phyloP scores from a whole-genome alignment of 1,284 basidiomycete species.

The Flammula alnicola region DNA sequence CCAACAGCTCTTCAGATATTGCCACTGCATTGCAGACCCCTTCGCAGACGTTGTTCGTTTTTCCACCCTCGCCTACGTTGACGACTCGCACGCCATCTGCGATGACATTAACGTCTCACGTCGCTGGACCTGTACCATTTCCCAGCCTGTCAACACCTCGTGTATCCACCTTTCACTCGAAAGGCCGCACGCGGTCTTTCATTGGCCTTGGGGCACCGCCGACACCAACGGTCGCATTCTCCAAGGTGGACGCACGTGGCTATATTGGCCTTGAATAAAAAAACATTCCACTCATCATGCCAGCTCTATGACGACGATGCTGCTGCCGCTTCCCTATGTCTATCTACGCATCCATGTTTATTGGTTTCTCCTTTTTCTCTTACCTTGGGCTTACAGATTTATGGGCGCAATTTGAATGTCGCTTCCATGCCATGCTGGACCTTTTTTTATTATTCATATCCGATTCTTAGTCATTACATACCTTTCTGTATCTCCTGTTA shows the following conservation, averaged over 20 bases:
- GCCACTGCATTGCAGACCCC: conserved; percentile 28
- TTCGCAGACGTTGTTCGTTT: conserved; percentile 81
- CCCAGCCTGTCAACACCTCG: conserved; percentile 69
- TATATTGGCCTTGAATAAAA: conserved; percentile 61
- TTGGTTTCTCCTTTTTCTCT: conserved; percentile 2
- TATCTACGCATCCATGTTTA: conserved; percentile 11
- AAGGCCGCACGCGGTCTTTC: conserved; percentile 70
- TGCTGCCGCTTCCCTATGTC: neutral
- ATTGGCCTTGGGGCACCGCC: conserved; percentile 70
- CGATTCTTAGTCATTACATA: conserved; percentile 3
- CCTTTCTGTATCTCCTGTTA: conserved; percentile 10
- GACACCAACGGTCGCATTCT: conserved; percentile 81
- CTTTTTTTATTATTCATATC: conserved; percentile 19
- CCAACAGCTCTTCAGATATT: conserved; percentile 27
- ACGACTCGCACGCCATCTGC: conserved; percentile 68
- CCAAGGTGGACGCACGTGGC: conserved; percentile 79
- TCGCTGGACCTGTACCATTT: conserved; percentile 56
- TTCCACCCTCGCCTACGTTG: conserved; percentile 76
- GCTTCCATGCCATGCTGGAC: too few species aligned
- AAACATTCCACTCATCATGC: neutral
- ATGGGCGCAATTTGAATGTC: conserved; percentile 11
- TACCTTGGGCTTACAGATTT: conserved; percentile 11
- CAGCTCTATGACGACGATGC: conserved; percentile 2
- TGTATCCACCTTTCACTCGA: conserved; percentile 68
- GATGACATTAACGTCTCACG: conserved; percentile 71